These are phyloP conservation scores for Cryphonectria carpinicola DNA, from an alignment of 2,329 filamentous ascomycete species.

Conservation along the genomic window DNA sequence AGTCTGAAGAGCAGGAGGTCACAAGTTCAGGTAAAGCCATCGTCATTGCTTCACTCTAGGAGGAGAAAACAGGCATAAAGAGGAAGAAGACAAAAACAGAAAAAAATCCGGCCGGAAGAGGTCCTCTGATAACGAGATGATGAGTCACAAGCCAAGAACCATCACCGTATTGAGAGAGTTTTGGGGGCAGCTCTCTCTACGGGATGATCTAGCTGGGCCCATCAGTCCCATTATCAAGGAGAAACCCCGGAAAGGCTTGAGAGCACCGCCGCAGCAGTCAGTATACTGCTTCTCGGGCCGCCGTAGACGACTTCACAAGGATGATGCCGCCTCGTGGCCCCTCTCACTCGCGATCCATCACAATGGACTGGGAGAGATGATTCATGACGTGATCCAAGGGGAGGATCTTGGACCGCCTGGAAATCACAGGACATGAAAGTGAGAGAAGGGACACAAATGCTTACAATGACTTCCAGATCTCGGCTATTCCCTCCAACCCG, in stretches of 20 bases:
- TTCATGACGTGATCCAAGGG: not conserved
- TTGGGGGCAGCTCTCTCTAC: slow-evolving; percentile 28
- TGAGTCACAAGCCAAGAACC: not conserved
- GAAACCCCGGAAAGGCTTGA: too few species aligned
- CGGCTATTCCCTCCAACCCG: slow-evolving; percentile 23
- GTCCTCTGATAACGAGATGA: not conserved
- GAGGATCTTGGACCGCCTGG: not conserved
- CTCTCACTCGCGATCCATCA: not conserved
- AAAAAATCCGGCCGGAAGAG: not conserved
- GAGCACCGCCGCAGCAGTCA: slow-evolving; percentile 14
- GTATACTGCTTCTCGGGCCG: slow-evolving; percentile 22
- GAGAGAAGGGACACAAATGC: slow-evolving; percentile 14
- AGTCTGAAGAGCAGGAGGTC: slow-evolving; percentile 63
- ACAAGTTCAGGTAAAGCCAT: slow-evolving; percentile 68
- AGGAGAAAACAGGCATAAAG: slow-evolving; percentile 29
- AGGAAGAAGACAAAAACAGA: slow-evolving; percentile 21
- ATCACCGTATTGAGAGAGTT: slow-evolving; percentile 17
- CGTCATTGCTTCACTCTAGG: slow-evolving; percentile 57
- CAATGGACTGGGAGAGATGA: not conserved
- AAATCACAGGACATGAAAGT: not conserved
- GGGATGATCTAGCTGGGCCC: not conserved
- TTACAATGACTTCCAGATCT: slow-evolving; percentile 28
- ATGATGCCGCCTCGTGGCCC: slow-evolving; percentile 26
- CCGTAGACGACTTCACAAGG: slow-evolving; percentile 29
- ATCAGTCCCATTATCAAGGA: slow-evolving; percentile 8